Evolutionary conservation across 345 rosid species (phyloP).

Genomic region (Hibiscus trionum): DNA sequence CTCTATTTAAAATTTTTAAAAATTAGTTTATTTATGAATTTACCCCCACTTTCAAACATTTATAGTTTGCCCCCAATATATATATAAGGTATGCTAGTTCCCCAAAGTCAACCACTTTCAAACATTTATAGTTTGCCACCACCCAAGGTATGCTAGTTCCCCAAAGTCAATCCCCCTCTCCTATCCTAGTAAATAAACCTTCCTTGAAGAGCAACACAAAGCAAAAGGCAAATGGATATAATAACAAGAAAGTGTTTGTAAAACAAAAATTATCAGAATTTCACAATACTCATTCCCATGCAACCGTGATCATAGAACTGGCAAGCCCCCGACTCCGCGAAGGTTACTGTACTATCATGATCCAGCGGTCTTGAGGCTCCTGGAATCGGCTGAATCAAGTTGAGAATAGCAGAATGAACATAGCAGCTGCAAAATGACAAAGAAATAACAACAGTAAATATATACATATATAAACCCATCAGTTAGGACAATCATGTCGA

Average conservation of each 20-base stretch:
- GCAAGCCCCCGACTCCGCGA: conserved; percentile 84
- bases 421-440: conserved; percentile 48
- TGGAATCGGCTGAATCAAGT: conserved; percentile 72
- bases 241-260: background rate
- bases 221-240: background rate
- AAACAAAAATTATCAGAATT: background rate
- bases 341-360: conserved; percentile 56
- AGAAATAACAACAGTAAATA: background rate
- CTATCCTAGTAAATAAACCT: background rate
- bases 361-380: conserved; percentile 76
- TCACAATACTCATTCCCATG: conserved; percentile 47
- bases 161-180: background rate
- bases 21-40: too few relatives aligned
- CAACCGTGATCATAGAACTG: conserved; percentile 72
- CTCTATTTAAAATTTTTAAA: too few relatives aligned
- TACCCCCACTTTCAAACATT: too few relatives aligned
- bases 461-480: background rate
- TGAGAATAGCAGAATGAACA: conserved; percentile 86
- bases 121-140: too few relatives aligned
- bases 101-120: background rate
- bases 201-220: conserved; percentile 9
- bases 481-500: background rate
- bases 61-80: too few relatives aligned
- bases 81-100: background rate
- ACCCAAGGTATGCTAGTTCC: background rate